Percentiles rank a stretch among this genome's conserved stretches.
These are phyloP conservation scores for Amyloporia xantha DNA, from an alignment of 768 basidiomycete species.

Conservation along the genomic window DNA sequence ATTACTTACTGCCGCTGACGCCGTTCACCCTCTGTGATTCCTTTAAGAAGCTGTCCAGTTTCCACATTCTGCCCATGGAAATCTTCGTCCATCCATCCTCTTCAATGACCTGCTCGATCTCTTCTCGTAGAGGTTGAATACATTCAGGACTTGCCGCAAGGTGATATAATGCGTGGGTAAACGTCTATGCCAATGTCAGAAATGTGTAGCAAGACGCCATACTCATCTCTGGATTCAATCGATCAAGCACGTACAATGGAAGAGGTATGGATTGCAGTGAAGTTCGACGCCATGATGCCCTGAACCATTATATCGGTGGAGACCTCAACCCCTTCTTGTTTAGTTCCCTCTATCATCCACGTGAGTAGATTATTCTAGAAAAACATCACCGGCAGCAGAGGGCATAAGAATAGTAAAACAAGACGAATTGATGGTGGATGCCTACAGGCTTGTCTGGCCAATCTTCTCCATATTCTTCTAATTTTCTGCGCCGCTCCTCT, in stretches of 20 bases:
- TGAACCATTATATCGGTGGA: conserved; percentile 24
- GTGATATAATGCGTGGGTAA: conserved; percentile 20
- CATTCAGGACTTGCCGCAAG: conserved; percentile 25
- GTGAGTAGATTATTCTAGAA: conserved; percentile 38
- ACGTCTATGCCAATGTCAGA: conserved; percentile 12
- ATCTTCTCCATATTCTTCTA: conserved; percentile 8
- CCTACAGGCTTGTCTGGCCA: conserved; percentile 13
- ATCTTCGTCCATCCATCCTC: conserved; percentile 23
- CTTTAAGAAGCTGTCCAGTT: conserved; percentile 30
- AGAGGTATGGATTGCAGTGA: conserved; percentile 30
- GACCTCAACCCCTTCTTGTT: conserved; percentile 4
- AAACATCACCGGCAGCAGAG: neutral
- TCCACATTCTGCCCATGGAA: conserved; percentile 25
- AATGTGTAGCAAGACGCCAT: neutral
- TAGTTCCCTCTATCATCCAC: conserved; percentile 38
- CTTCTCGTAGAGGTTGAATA: conserved; percentile 23
- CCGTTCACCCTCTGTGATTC: conserved; percentile 24
- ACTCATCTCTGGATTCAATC: too few species aligned
- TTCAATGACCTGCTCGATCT: conserved; percentile 20
- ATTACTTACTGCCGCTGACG: conserved; percentile 17
- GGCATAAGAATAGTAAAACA: neutral
- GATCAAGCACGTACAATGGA: conserved; percentile 18
- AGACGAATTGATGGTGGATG: neutral
- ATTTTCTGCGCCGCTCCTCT: conserved; percentile 7
- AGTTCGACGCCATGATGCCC: conserved; percentile 24